Evolutionary conservation across 2,329 filamentous ascomycete species (phyloP).

Genomic region (Aspergillus fumigatus): DNA sequence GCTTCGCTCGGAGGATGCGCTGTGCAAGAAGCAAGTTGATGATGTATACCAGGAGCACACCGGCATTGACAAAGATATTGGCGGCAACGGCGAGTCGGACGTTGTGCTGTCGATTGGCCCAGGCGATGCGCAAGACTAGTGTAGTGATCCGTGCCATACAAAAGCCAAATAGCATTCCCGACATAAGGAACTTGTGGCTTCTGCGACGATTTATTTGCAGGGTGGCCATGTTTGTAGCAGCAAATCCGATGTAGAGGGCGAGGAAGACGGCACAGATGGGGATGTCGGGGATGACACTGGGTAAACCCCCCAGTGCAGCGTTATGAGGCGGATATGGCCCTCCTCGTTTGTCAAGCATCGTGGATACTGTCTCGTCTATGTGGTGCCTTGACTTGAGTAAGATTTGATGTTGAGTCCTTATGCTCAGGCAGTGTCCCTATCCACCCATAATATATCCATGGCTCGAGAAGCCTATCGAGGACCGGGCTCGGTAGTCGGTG

Average conservation of each 20-base stretch:
- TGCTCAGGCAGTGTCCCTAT: neutral
- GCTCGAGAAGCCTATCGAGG: neutral
- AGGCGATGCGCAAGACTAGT: constrained; percentile 50
- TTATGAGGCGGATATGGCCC: constrained; percentile 27
- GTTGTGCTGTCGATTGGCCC: constrained; percentile 46
- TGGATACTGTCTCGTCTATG: neutral
- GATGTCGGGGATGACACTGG: constrained; percentile 56
- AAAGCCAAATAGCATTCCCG: constrained; percentile 44
- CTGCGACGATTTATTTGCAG: constrained; percentile 39
- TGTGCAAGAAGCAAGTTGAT: constrained; percentile 74
- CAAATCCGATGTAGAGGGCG: constrained; percentile 41
- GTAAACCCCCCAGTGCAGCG: constrained; percentile 43
- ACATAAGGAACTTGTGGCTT: constrained; percentile 49
- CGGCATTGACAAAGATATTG: constrained; percentile 66
- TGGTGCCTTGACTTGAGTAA: neutral
- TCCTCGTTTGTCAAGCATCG: constrained; percentile 10
- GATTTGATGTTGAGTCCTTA: neutral
- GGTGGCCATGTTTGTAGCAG: constrained; percentile 42
- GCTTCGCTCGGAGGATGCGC: constrained; percentile 67
- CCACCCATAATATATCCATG: neutral
- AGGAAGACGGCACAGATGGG: constrained; percentile 63
- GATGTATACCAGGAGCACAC: constrained; percentile 70
- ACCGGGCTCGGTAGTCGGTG: neutral
- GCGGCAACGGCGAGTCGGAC: constrained; percentile 53
- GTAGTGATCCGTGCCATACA: constrained; percentile 47